phyloP scores from a whole-genome alignment of 257 asterid species.

The Oldenlandia corymbosa region DNA sequence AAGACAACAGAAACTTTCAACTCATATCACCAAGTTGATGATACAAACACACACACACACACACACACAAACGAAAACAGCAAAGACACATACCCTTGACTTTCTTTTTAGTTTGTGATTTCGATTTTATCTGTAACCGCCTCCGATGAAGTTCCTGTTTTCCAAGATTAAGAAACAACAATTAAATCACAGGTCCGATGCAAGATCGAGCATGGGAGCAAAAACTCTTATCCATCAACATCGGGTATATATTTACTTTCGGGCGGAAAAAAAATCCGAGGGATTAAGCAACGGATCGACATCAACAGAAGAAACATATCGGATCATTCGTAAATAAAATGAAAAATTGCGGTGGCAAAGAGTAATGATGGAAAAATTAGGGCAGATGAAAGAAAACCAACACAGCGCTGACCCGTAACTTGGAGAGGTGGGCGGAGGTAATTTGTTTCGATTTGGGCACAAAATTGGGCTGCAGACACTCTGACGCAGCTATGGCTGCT shows the following conservation, averaged over 20 bases:
- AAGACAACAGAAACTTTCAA: background rate
- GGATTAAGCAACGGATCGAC: too few species aligned
- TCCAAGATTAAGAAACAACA: background rate
- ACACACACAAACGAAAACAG: background rate
- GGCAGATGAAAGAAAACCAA: background rate
- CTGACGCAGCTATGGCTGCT: constrained; percentile 59
- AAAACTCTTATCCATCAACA: background rate
- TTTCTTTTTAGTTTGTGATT: constrained; percentile 46
- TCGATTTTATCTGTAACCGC: constrained; percentile 72
- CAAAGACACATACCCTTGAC: constrained; percentile 39
- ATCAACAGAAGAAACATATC: too few species aligned
- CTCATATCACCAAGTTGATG: constrained; percentile 5
- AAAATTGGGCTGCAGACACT: constrained; percentile 48
- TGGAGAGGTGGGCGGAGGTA: constrained; percentile 54
- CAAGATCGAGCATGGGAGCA: background rate
- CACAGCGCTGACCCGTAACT: constrained; percentile 52
- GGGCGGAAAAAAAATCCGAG: too few species aligned
- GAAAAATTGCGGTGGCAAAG: too few species aligned
- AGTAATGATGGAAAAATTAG: too few species aligned
- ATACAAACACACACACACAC: too few species aligned
- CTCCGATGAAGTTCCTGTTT: constrained; percentile 70
- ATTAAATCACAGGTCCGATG: too few species aligned
- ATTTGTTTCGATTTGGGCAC: constrained; percentile 36
- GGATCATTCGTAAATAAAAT: background rate
- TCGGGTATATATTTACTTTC: too few species aligned